Evolutionary conservation across 768 basidiomycete genomes (phyloP).

Genomic region (Leucocoprinus sp.): DNA sequence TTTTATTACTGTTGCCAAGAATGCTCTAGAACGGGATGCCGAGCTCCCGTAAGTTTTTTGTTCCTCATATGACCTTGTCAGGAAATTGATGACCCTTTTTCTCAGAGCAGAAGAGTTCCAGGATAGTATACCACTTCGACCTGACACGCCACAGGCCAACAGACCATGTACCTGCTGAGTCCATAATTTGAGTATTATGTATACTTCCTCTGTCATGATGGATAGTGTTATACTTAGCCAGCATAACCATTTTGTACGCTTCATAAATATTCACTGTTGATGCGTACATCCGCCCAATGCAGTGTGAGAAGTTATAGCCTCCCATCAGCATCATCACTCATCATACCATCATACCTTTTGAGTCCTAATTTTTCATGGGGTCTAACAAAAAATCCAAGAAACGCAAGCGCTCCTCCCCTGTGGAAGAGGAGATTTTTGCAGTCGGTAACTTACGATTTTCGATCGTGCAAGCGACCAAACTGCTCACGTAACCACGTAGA

Average conservation of each 20-base stretch:
- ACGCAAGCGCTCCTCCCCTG: slow-evolving; percentile 3
- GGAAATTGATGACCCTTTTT: background rate
- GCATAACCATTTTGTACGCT: background rate
- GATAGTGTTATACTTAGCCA: background rate
- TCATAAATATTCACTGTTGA: background rate
- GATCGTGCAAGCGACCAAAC: background rate
- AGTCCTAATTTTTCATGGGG: background rate
- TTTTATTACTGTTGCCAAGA: slow-evolving; percentile 99
- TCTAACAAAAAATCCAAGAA: slow-evolving; percentile 14
- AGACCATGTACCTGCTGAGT: slow-evolving; percentile 5
- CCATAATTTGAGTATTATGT: background rate
- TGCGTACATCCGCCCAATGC: background rate
- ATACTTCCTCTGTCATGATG: background rate
- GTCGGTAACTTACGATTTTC: slow-evolving; percentile 3
- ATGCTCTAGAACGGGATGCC: slow-evolving; percentile 93
- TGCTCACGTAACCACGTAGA: slow-evolving; percentile 28
- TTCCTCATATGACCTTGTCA: background rate
- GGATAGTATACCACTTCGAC: slow-evolving; percentile 9
- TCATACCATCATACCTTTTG: background rate
- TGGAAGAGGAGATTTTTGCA: slow-evolving; percentile 3
- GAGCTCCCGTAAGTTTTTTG: slow-evolving; percentile 31
- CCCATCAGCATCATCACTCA: background rate
- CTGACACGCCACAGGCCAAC: slow-evolving; percentile 5
- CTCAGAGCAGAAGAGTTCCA: slow-evolving; percentile 8
- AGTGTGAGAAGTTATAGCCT: slow-evolving; percentile 1